Evolutionary conservation across 108 stramenopile genomes (phyloP).

Genomic region (Fragilariopsis cylindrus): DNA sequence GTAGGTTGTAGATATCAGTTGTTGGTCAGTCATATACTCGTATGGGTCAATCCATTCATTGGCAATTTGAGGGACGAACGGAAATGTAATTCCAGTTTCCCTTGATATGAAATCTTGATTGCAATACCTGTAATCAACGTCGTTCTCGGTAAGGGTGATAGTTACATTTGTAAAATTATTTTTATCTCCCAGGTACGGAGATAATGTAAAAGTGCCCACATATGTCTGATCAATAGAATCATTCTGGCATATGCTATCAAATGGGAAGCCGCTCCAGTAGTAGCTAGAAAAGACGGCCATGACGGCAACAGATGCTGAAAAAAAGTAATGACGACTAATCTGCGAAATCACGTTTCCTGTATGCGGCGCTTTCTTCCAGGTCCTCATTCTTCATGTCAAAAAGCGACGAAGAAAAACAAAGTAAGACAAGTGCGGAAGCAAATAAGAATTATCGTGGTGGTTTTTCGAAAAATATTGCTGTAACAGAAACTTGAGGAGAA

Average conservation of each 20-base stretch:
- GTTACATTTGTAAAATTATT: not conserved
- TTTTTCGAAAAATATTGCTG: too few species aligned
- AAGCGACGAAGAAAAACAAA: too few species aligned
- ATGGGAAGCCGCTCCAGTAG: slow-evolving; percentile 82
- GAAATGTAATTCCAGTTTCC: slow-evolving; percentile 34
- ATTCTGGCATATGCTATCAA: slow-evolving; percentile 75
- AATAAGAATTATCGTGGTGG: too few species aligned
- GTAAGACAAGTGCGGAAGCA: too few species aligned
- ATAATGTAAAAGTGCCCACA: slow-evolving; percentile 14
- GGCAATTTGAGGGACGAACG: slow-evolving; percentile 44
- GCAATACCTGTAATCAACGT: slow-evolving; percentile 38
- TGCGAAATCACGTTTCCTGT: slow-evolving; percentile 63
- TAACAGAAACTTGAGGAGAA: too few species aligned
- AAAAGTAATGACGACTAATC: slow-evolving; percentile 77
- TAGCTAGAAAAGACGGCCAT: slow-evolving; percentile 78
- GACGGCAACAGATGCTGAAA: slow-evolving; percentile 54
- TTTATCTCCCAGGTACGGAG: not conserved
- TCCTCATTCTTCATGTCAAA: slow-evolving; percentile 44
- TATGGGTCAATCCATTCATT: slow-evolving; percentile 40
- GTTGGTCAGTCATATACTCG: slow-evolving; percentile 78
- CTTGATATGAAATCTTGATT: slow-evolving; percentile 38
- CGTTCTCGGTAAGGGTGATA: slow-evolving; percentile 13
- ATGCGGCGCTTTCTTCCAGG: slow-evolving; percentile 74
- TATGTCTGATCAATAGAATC: slow-evolving; percentile 11
- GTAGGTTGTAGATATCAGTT: slow-evolving; percentile 59